A percentile compares a stretch with the other conserved stretches of the same genome.
These are phyloP conservation scores for Vigna hirtella DNA, from an alignment of 306 rosid genomes.

Conservation along the genomic window DNA sequence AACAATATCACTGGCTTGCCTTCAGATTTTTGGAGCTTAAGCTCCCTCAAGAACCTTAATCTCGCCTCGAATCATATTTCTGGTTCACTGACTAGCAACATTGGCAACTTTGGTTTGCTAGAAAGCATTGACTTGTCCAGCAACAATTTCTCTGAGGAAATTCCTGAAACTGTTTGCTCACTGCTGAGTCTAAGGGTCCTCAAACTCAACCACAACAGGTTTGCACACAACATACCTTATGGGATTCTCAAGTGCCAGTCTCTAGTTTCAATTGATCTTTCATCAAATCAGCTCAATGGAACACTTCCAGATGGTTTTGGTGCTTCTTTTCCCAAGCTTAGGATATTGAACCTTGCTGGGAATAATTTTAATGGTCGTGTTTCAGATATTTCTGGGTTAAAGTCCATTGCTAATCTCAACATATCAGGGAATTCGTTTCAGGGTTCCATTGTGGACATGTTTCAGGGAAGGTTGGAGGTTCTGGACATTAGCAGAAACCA, in stretches of 20 bases:
- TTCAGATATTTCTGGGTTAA: constrained; percentile 67
- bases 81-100: constrained; percentile 74
- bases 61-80: constrained; percentile 80
- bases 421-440: constrained; percentile 79
- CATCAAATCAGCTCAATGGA: constrained; percentile 78
- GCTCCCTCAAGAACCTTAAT: constrained; percentile 73
- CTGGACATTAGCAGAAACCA: constrained; percentile 89
- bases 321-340: constrained; percentile 79
- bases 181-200: constrained; percentile 61
- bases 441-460: constrained; percentile 76
- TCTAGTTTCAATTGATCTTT: constrained; percentile 74
- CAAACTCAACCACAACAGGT: constrained; percentile 70
- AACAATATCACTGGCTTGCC: constrained; percentile 80
- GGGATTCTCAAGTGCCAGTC: constrained; percentile 73
- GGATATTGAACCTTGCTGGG: constrained; percentile 77
- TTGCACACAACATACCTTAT: constrained; percentile 62
- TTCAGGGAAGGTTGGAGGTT: constrained; percentile 71
- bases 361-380: constrained; percentile 66
- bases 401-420: constrained; percentile 71
- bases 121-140: constrained; percentile 77
- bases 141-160: constrained; percentile 74
- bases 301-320: constrained; percentile 86
- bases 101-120: constrained; percentile 86
- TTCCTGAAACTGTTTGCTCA: constrained; percentile 77
- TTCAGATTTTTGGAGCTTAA: constrained; percentile 91